Evolutionary conservation across 495 filamentous ascomycete genomes (phyloP).

Genomic region (Neurospora discreta): DNA sequence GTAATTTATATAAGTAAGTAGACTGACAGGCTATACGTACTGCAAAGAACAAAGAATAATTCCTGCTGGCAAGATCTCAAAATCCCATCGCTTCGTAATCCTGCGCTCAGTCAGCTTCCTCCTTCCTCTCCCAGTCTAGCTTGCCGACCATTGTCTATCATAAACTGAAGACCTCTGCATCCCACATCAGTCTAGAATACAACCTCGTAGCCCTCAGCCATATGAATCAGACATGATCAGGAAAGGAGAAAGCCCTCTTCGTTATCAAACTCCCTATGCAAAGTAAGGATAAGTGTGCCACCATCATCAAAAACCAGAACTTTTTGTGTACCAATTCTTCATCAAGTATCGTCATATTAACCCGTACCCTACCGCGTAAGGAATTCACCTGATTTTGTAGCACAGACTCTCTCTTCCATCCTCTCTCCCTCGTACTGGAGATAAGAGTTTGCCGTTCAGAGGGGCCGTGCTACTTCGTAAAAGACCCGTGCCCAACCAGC

Average conservation of each 20-base stretch:
- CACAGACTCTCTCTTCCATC: not conserved
- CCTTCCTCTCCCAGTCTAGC: not conserved
- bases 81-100: not conserved
- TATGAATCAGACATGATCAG: not conserved
- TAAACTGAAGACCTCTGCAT: not conserved
- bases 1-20: not conserved
- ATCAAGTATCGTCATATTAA: not conserved
- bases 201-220: not conserved
- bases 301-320: not conserved
- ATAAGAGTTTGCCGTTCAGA: not conserved
- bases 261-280: not conserved
- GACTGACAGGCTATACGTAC: not conserved
- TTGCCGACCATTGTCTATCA: not conserved
- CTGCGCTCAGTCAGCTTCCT: not conserved
- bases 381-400: not conserved
- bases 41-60: not conserved
- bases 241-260: not conserved
- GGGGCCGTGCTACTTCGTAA: not conserved
- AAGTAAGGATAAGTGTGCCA: not conserved
- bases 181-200: not conserved
- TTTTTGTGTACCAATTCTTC: not conserved
- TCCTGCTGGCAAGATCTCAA: not conserved
- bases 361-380: not conserved
- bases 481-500: constrained; percentile 2
- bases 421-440: not conserved